Base-by-base conservation (phyloP, 495 filamentous ascomycete species). In the Gamarada debralockiae region DNA sequence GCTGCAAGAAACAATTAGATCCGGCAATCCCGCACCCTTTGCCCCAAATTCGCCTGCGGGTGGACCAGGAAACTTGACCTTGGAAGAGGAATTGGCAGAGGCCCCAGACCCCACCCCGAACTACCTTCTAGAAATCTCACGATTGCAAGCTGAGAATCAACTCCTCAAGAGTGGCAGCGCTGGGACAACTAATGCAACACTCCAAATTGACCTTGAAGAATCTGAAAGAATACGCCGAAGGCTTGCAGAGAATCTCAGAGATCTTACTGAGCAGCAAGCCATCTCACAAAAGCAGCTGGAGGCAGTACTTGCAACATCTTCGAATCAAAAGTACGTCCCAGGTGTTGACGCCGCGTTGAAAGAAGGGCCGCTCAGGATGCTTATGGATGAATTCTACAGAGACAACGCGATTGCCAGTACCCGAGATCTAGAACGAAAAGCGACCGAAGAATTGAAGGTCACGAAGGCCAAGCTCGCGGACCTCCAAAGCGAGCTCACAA, bases 141-240 rank as follows among this genome's bases (percentile, higher is more conserved):
- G 75, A 27, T 66, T 81, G 41, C 74, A 75, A 55, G 73, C 78
- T 14, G 78, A 81, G 58, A 79, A 77, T 56, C 64, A 70, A 40
- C 63, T 79, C 7, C 66, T 80, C 13, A 72, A 72, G 59, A 75
- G 68, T 48, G 75, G 66, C 51, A 65, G 67, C 0, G 73, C 71
- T 8, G 73, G 68, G 9, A 73, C 74, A 0, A 72, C 77, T 42
- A 78, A 74, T 50, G 69, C 73, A 41, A 66, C 67, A 31, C 67
- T 81, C 27, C 68, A 73, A 15, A 59, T 65, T 24, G 73, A 80
- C 62, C 68, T 79, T 48, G 75, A 80, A 29, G 61, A 65, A 17
- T 64, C 59, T 34, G 70, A 59, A 42, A 63, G 67, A 41, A 63
- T 63, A 36, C 52, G 64, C 1, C 70, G 73, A 15, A 57, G 64